These are phyloP conservation scores for Lipomyces yarrowii DNA, from an alignment of 1,139 yeast species.

Conservation along the genomic window DNA sequence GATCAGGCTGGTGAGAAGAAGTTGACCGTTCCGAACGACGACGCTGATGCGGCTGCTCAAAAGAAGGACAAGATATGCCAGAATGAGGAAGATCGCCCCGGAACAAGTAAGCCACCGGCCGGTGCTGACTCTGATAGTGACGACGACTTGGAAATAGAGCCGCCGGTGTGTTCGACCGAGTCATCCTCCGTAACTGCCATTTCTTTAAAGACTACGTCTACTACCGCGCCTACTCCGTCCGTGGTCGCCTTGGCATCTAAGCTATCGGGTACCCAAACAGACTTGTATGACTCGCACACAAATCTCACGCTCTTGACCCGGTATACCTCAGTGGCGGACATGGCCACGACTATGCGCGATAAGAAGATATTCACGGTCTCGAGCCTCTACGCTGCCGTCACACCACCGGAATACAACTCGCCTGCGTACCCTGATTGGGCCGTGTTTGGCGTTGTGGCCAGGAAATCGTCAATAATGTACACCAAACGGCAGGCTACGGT, in stretches of 20 bases:
- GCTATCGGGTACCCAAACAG: slow-evolving; percentile 8
- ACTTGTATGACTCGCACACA: slow-evolving; percentile 16
- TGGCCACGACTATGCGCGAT: slow-evolving; percentile 47
- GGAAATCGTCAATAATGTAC: slow-evolving; percentile 58
- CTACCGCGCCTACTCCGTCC: background rate
- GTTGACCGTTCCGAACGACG: background rate
- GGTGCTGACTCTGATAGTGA: background rate
- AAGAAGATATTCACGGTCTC: slow-evolving; percentile 58
- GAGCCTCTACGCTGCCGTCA: slow-evolving; percentile 63
- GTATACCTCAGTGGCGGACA: slow-evolving; percentile 47
- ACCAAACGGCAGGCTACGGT: slow-evolving; percentile 10
- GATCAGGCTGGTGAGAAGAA: background rate
- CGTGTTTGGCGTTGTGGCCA: slow-evolving; percentile 64
- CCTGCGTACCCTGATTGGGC: slow-evolving; percentile 79
- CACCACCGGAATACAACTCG: slow-evolving; percentile 67
- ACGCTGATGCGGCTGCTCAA: background rate
- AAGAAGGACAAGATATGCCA: background rate
- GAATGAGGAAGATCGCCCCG: background rate
- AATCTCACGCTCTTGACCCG: slow-evolving; percentile 40
- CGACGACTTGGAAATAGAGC: slow-evolving; percentile 11
- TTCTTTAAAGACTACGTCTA: background rate
- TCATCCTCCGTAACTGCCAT: background rate
- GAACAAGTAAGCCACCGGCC: background rate
- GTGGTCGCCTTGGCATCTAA: background rate
- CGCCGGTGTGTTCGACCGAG: background rate